Conservation (phyloP, 2,329 filamentous ascomycete species). For the Apiospora aurea region DNA sequence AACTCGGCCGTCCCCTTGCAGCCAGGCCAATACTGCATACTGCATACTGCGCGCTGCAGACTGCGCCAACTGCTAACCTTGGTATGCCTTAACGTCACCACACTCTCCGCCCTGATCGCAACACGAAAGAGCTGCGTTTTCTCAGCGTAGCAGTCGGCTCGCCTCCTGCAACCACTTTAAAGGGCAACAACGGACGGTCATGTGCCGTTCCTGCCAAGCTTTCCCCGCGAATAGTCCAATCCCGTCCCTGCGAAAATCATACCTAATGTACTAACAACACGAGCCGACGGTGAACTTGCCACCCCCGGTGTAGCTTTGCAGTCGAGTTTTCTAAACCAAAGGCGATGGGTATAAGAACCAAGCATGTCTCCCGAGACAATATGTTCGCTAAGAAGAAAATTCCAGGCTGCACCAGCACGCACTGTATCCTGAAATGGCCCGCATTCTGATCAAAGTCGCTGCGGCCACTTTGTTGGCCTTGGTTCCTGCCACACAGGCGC, state of each 20-base stretch:
- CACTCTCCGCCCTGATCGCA: background rate
- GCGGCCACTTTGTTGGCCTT: slow-evolving; percentile 3
- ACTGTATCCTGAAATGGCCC: background rate
- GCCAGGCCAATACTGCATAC: background rate
- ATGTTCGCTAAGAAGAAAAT: background rate
- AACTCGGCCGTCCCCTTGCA: background rate
- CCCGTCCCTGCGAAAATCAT: background rate
- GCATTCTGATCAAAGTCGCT: background rate
- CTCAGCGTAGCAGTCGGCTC: slow-evolving; percentile 8
- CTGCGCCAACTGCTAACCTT: background rate
- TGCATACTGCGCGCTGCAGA: too few relatives aligned
- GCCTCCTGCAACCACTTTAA: slow-evolving; percentile 8
- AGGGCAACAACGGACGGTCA: slow-evolving; percentile 3
- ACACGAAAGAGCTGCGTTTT: background rate
- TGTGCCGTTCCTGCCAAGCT: slow-evolving; percentile 15
- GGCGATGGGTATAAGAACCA: background rate
- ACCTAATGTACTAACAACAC: background rate
- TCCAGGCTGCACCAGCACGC: too few relatives aligned
- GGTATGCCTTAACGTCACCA: background rate
- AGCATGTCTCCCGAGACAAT: background rate
- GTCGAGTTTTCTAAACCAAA: background rate
- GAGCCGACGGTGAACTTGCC: background rate
- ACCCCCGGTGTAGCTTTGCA: background rate
- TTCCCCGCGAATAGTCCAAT: slow-evolving; percentile 4
- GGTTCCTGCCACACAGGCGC: background rate